Percentiles rank a stretch among this genome's conserved stretches.
Evolutionary conservation across 495 filamentous ascomycete genomes (phyloP).

Genomic region (Podospora sp.): DNA sequence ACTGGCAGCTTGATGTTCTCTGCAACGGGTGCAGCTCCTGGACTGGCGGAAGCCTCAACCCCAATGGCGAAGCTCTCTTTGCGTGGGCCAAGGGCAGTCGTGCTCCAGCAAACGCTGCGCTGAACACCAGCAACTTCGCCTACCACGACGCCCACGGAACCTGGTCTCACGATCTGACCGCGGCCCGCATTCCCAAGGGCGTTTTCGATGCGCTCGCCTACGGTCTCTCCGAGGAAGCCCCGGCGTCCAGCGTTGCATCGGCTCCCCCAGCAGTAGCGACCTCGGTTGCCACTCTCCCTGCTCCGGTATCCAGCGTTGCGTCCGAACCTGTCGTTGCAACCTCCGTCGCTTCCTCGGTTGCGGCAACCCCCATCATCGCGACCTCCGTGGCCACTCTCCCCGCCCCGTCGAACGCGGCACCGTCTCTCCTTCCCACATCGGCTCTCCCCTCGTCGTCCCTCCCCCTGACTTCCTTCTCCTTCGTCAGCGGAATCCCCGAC

Average conservation of each 20-base stretch:
- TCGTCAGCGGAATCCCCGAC: conserved; percentile 1
- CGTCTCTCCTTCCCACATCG: neutral
- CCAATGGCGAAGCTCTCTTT: conserved; percentile 33
- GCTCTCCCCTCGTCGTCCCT: neutral
- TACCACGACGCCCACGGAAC: conserved; percentile 32
- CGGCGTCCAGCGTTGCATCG: neutral
- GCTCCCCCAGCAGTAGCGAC: neutral
- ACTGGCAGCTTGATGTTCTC: conserved; percentile 52
- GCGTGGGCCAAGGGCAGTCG: conserved; percentile 33
- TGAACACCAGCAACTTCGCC: conserved; percentile 34
- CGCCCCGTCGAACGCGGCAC: no score
- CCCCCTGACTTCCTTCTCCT: neutral
- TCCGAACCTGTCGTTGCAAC: neutral
- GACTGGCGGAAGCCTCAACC: conserved; percentile 34
- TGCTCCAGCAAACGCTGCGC: conserved; percentile 24
- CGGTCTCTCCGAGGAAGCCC: conserved; percentile 17
- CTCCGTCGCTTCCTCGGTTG: neutral
- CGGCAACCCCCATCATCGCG: neutral
- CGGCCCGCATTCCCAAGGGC: conserved; percentile 33
- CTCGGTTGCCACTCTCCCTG: neutral
- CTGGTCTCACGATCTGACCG: conserved; percentile 34
- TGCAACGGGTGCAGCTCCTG: conserved; percentile 50
- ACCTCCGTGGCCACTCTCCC: neutral
- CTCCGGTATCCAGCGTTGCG: neutral
- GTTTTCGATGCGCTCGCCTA: conserved; percentile 36